Conservation (phyloP, 768 basidiomycete genomes). For the Hypholoma fasciculare region DNA sequence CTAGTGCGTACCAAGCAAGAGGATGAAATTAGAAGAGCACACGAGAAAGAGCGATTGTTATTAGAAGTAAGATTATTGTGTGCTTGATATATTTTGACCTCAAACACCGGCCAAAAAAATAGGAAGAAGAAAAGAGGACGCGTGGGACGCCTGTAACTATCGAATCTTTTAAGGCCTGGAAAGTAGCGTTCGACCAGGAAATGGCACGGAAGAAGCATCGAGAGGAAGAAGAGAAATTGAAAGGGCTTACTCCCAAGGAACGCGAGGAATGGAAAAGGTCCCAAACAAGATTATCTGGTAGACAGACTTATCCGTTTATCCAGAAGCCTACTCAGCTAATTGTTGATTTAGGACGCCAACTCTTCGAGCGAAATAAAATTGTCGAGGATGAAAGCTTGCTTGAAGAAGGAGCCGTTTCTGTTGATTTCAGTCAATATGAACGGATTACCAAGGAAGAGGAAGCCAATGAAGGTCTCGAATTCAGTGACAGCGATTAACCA, state of each 20-base stretch:
- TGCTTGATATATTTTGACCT: background rate
- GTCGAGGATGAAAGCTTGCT: slow-evolving; percentile 79
- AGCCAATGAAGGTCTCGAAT: slow-evolving; percentile 68
- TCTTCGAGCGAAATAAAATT: slow-evolving; percentile 83
- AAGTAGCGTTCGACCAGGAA: slow-evolving; percentile 76
- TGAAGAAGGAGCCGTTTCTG: slow-evolving; percentile 86
- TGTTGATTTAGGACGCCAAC: slow-evolving; percentile 71
- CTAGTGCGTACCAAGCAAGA: slow-evolving; percentile 64
- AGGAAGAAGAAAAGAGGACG: slow-evolving; percentile 88
- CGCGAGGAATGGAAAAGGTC: slow-evolving; percentile 79
- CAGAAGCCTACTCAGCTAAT: background rate
- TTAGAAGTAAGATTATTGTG: slow-evolving; percentile 59
- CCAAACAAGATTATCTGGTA: slow-evolving; percentile 67
- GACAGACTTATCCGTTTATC: slow-evolving; percentile 15
- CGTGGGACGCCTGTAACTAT: slow-evolving; percentile 90
- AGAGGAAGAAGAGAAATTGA: slow-evolving; percentile 78
- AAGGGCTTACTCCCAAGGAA: slow-evolving; percentile 73
- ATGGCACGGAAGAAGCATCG: slow-evolving; percentile 52
- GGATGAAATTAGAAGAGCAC: slow-evolving; percentile 56
- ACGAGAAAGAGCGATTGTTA: slow-evolving; percentile 69
- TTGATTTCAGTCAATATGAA: slow-evolving; percentile 90
- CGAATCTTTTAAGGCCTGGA: slow-evolving; percentile 83
- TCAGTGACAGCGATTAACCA: slow-evolving; percentile 84
- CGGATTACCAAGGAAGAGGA: slow-evolving; percentile 62
- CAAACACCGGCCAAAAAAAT: background rate